Base-by-base conservation (phyloP, 768 basidiomycete genomes). In the Rhizopogon roseolus region DNA sequence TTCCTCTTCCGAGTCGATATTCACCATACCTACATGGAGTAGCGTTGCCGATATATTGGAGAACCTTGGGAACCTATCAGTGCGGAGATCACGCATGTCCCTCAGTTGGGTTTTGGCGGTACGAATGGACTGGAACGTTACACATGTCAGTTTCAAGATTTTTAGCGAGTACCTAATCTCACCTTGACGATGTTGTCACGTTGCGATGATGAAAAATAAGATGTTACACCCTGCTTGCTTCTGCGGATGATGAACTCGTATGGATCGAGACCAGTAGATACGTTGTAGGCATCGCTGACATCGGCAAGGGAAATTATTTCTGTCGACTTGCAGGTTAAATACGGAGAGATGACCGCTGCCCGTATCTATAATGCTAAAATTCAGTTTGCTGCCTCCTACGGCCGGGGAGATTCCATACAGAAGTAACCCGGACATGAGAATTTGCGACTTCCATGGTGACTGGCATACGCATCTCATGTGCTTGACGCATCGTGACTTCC, bases 21-120 rank as follows among this genome's bases (percentile, higher is more conserved):
- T 91, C 14, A 92, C 76, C 68, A 97, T 78, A 17, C 90, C 90
- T 29, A 93, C 80, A 60, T 94, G 93, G n/a, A 96, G 73, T 43
- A 97, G 70, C 0, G 90, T 88, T 0, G 92, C 89, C 6, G 90
- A 86, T 17, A 93, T 85, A 61, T 93, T 94, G 3, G 86, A 89
- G 55, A 91, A 85, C 50, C 88, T 78, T 6, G 88, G 82, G 58
- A 86, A 84, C 8, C 90, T 76, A 55, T 88, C 88, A 4, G 79
- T 69, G 6, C 81, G 70, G 1, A 75, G 66, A 28, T 73, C 64
- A 36, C 78, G 80, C 6, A 70, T 74, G 40, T 84, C 81, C 55
- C 81, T 84, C 61, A 88, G 73, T 25, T 79, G 79, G 19, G 81
- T 82, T 64, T 93, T 93, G 1, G 90, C 85, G n/a, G 76, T 73